Conservation (phyloP, 1,284 basidiomycete genomes). For the Ceratobasidium sp. region DNA sequence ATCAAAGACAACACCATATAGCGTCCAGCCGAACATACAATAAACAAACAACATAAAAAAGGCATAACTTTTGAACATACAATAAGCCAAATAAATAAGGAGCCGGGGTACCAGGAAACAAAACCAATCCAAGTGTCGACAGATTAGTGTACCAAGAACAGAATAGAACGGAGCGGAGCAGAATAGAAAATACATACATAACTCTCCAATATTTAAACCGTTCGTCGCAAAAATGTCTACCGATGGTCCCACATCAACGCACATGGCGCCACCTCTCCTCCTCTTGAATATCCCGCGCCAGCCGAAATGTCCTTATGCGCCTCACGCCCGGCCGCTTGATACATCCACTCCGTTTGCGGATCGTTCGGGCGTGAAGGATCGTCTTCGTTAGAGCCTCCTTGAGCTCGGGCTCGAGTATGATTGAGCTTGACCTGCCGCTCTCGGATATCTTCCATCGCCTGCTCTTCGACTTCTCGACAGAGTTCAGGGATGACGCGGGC, state of each 20-base stretch:
- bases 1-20: no score
- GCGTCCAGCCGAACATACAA: no score
- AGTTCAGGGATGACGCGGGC: slow-evolving; percentile 37
- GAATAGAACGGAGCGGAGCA: no score
- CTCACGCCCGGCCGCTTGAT: background rate
- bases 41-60: no score
- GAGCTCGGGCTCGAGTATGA: background rate
- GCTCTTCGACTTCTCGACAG: slow-evolving; percentile 37
- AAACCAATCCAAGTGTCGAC: no score
- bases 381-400: background rate
- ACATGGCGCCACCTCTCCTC: background rate
- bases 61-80: no score
- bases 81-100: no score
- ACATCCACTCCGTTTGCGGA: slow-evolving; percentile 16
- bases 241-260: background rate
- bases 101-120: no score
- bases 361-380: background rate
- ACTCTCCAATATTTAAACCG: no score
- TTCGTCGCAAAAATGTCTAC: no score
- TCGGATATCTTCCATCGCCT: slow-evolving; percentile 38
- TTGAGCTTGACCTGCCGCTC: slow-evolving; percentile 27
- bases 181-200: no score
- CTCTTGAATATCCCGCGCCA: background rate
- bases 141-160: no score
- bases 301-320: background rate